phyloP scores from a whole-genome alignment of 2,329 filamentous ascomycete species.

The Coniella vitis region DNA sequence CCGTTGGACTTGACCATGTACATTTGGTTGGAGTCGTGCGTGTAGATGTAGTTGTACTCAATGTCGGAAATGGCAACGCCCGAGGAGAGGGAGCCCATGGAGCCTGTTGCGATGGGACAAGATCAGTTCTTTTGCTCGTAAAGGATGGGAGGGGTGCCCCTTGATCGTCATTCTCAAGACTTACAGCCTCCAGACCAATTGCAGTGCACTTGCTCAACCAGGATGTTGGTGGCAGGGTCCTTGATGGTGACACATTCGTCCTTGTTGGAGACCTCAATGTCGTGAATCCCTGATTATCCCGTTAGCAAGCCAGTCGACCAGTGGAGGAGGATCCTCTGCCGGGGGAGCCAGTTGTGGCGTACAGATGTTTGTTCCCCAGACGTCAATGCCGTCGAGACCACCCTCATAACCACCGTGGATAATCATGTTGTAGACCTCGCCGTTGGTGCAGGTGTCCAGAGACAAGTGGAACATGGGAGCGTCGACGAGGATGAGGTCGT shows the following conservation, averaged over 20 bases:
- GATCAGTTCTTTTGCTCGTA: not conserved
- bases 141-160: not conserved
- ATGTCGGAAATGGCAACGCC: slow-evolving; percentile 45
- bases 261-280: slow-evolving; percentile 56
- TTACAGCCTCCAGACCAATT: slow-evolving; percentile 46
- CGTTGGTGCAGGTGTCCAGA: slow-evolving; percentile 32
- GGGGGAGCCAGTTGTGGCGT: too few relatives aligned
- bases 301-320: too few relatives aligned
- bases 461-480: slow-evolving; percentile 24
- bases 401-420: slow-evolving; percentile 43
- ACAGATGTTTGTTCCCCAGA: slow-evolving; percentile 47
- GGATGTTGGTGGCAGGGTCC: slow-evolving; percentile 43
- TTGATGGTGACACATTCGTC: slow-evolving; percentile 37
- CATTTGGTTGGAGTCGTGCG: slow-evolving; percentile 54
- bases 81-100: slow-evolving; percentile 47
- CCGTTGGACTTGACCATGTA: slow-evolving; percentile 57
- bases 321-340: too few relatives aligned
- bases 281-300: slow-evolving; percentile 35
- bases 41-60: slow-evolving; percentile 51
- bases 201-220: slow-evolving; percentile 55
- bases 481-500: slow-evolving; percentile 43
- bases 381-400: slow-evolving; percentile 49
- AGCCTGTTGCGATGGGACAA: slow-evolving; percentile 29
- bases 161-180: too few relatives aligned
- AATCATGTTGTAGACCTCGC: slow-evolving; percentile 49